Evolutionary conservation across 805 yeast genomes (phyloP), one percentile per base, ranked within the genome.

Genomic region (Candida yuanshanica): DNA sequence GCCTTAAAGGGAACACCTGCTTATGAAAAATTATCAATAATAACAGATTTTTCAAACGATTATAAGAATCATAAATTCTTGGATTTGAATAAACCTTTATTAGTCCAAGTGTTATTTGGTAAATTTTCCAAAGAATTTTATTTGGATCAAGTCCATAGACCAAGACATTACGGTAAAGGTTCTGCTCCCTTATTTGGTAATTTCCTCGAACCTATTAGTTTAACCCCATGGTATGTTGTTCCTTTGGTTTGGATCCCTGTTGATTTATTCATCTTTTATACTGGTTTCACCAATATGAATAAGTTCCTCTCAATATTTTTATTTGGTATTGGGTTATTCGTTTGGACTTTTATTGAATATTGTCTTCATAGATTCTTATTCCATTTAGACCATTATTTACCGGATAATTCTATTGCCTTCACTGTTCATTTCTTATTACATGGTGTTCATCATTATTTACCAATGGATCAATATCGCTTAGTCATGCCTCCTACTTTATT

Each of bases 401-500:
- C 99, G 12, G 84, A 86, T 48, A 75, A 84, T 63, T 81, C 78
- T 37, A 36, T 75, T 17, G 84, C 86, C 7, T 81, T 84, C 55
- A 77, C 95, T 1, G 44, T 89, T 33, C 99, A 93, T 64, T 93
- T 93, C 71, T 63, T 89, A 44, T 70, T 91, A 50, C 99, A 93
- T 56, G 99, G 99, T 43, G 83, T 90, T 38, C 99, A 93, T 63
- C 99, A 93, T 64, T 93, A 86, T 63, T 73, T 93, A 52, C 99
- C 99, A 48, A 93, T 95, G 99, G 99, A 93, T 68, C 77, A 77
- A 45, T 70, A 78, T 61, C 79, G 99, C 60, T 75, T 93, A 55
- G 99, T 93, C 27, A 83, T 93, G 85, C 99, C 99, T 3, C 99
- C 99, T 37, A 72, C 97, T 0, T 68, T 93, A 58, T 82, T 91